Conservation (phyloP, 176 grass and related monocot species). For the Aechmea fasciata region DNA sequence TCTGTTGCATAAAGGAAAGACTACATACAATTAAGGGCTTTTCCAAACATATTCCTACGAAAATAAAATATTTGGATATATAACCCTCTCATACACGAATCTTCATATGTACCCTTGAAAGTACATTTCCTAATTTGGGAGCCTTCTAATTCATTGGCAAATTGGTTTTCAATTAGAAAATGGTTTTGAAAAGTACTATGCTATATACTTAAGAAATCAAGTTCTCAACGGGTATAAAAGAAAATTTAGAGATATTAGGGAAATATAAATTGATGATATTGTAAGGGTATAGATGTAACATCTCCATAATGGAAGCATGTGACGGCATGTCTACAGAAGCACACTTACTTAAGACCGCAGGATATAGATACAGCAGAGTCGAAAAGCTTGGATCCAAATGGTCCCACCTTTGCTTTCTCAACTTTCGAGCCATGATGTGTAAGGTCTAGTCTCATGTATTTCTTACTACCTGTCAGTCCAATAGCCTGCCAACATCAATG, state of each 20-base stretch:
- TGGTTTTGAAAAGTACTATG: too few species aligned
- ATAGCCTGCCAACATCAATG: slow-evolving; percentile 82
- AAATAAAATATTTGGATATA: too few species aligned
- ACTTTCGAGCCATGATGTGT: slow-evolving; percentile 47
- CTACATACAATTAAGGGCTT: neutral
- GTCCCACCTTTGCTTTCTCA: slow-evolving; percentile 84
- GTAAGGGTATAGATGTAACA: neutral
- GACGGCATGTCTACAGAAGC: neutral
- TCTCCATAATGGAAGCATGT: neutral
- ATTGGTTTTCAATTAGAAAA: too few species aligned
- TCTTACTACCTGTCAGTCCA: slow-evolving; percentile 87
- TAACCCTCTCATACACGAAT: too few species aligned
- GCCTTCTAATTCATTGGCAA: too few species aligned
- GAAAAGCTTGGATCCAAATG: slow-evolving; percentile 78
- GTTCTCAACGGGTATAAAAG: too few species aligned
- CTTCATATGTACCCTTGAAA: too few species aligned
- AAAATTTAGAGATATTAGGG: too few species aligned
- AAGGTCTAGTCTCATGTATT: slow-evolving; percentile 71
- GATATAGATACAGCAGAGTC: slow-evolving; percentile 88
- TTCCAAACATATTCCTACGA: too few species aligned
- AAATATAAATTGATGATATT: too few species aligned
- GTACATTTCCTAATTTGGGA: too few species aligned
- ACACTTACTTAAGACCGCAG: slow-evolving; percentile 62
- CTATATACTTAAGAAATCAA: too few species aligned
- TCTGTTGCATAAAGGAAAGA: neutral